phyloP scores from a whole-genome alignment of 495 filamentous ascomycete genomes.

The Cercophora samala region DNA sequence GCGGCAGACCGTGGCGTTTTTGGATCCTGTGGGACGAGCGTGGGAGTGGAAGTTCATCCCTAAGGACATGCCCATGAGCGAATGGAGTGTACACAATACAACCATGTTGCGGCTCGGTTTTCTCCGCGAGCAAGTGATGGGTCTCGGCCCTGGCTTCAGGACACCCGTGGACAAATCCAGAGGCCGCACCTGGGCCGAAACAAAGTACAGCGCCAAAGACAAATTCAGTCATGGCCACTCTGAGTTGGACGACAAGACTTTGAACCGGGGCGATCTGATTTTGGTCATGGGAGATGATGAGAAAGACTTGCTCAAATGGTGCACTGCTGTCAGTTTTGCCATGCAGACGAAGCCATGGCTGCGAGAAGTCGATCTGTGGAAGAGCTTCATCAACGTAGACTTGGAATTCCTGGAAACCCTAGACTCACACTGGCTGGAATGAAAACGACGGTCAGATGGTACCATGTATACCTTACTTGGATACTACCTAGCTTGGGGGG shows the following conservation, averaged over 20 bases:
- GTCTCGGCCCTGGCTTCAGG: neutral
- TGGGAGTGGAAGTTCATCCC: constrained; percentile 52
- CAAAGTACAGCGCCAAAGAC: constrained; percentile 20
- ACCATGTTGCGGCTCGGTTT: constrained; percentile 31
- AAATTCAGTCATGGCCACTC: constrained; percentile 17
- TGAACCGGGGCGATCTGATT: constrained; percentile 41
- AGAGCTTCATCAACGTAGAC: constrained; percentile 53
- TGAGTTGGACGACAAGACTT: constrained; percentile 37
- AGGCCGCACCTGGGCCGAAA: constrained; percentile 7
- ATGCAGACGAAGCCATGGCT: constrained; percentile 52
- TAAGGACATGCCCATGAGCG: constrained; percentile 47
- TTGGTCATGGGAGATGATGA: constrained; percentile 48
- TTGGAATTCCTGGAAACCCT: constrained; percentile 43
- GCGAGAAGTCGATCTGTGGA: constrained; percentile 52
- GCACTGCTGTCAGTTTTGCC: constrained; percentile 41
- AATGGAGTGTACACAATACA: constrained; percentile 44
- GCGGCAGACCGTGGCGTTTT: constrained; percentile 34
- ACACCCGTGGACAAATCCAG: neutral
- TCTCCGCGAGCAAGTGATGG: constrained; percentile 25
- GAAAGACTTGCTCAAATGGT: constrained; percentile 39
- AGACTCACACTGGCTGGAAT: constrained; percentile 43
- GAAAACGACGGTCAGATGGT: too few species aligned
- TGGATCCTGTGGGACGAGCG: constrained; percentile 37
- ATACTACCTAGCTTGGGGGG: too few species aligned
- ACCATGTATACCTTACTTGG: too few species aligned